Base-by-base conservation (phyloP, 768 basidiomycete genomes). In the Boletus barrowsii region DNA sequence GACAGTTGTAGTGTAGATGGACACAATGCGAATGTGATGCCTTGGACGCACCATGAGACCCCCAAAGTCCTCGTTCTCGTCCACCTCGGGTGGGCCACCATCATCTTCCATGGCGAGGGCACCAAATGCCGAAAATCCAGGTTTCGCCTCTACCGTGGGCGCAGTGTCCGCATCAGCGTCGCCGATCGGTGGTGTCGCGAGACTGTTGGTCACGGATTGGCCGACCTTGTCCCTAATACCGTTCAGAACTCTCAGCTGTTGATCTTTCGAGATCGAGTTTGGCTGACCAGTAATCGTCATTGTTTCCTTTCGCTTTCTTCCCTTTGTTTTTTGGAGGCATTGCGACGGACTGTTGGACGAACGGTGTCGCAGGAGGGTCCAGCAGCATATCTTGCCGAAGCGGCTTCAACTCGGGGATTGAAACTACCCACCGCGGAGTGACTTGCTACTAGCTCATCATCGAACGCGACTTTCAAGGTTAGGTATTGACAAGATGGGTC, bases 221-320 rank as follows among this genome's bases (percentile, higher is more conserved):
- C 85, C 88, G 53, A 81, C 79, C 36, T 81, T 80, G 48, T 83
- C 86, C 86, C 86, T 88, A 62, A 43, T 57, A 37, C 49, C 58
- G 50, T 44, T 14, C n/a, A 9, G 40, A 48, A 29, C 26, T 42
- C 49, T 62, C 57, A 60, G 61, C 33, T 51, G 39, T n/a, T 45
- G 59, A 58, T 68, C 55, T 50, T 42, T 42, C 22, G 18, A 43
- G 42, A 56, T 54, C 54, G 63, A 40, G 48, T 52, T 49, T 46
- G 49, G 60, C 75, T 56, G 57, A 91, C 93, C 93, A 96, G 74
- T 81, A 89, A 43, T 59, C 85, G 59, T 95, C 92, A 61, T 87
- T 84, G 42, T 76, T 77, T 63, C 84, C 87, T 75, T 93, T 93
- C 30, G 79, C 83, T 65, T 93, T 95, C 77, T 95, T 96, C 59